Evolutionary conservation across 2,329 filamentous ascomycete genomes (phyloP), one percentile per base, ranked within the genome.

Genomic region (Fusarium haematococcum): DNA sequence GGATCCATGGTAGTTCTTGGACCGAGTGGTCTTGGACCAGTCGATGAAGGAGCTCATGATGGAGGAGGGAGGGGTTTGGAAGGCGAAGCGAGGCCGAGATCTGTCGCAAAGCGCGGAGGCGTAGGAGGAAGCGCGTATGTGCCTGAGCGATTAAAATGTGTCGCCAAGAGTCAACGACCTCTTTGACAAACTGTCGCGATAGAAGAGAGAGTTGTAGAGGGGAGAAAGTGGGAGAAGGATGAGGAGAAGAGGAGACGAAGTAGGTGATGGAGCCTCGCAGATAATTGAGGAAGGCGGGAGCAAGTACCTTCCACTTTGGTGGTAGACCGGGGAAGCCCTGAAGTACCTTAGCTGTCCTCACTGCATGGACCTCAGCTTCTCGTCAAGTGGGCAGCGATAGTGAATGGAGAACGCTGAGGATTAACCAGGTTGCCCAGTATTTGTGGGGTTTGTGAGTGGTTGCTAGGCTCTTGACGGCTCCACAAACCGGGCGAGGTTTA

Each of bases 1-100:
- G 58, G 90, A 88, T 67, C 90, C 89, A 75, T 86, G 86, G 79
- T 91, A 90, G 83, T 89, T 84, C 78, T 84, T 86, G 69, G 89
- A 90, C 81, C 84, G 85, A 69, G 88, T 88, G 75, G 85, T 90
- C 84, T 91, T 91, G 75, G 84, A 85, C 84, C 86, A 88, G 79
- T 90, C 88, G 74, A 90, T 84, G 74, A 82, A 84, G 74, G 75
- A 76, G 67, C 74, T 78, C 81, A 82, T 83, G 57, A 72, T 79
- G 75, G 52, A 66, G 54, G 69, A 69, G 73, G 66, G 43, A 25
- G 43, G 43, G 58, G 71, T 59, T 68, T 65, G 58, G 41, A n/a
- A 61, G 45, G 56, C 32, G 43, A 48, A 60, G 69, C 65, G 52
- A 63, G 59, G 45, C 37, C 65, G 71, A 56, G 54, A 62, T 50